phyloP scores from a whole-genome alignment of 805 yeast species.

The Monosporozyma servazzii region DNA sequence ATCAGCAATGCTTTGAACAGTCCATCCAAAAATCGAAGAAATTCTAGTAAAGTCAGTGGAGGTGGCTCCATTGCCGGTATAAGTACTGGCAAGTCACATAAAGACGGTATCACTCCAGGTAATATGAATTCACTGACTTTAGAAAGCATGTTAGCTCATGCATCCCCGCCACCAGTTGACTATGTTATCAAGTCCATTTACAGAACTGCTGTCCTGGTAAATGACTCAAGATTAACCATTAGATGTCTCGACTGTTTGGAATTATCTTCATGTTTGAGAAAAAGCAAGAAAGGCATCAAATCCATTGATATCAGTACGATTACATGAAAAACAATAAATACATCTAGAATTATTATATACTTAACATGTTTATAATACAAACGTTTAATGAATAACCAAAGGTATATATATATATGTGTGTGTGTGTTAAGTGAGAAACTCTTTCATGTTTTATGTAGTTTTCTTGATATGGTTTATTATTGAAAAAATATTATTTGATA shows the following conservation, averaged over 20 bases:
- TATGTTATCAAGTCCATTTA: slow-evolving; percentile 48
- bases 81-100: slow-evolving; percentile 6
- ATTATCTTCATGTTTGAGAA: slow-evolving; percentile 19
- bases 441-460: not conserved
- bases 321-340: slow-evolving; percentile 1
- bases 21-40: slow-evolving; percentile 5
- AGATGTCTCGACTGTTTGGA: slow-evolving; percentile 28
- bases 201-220: slow-evolving; percentile 51
- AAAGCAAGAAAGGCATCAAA: slow-evolving; percentile 11
- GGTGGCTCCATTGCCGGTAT: not conserved
- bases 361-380: not conserved
- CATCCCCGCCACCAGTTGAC: slow-evolving; percentile 48
- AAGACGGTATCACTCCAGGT: slow-evolving; percentile 5
- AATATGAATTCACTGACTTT: slow-evolving; percentile 35
- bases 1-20: slow-evolving; percentile 4
- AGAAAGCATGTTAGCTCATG: slow-evolving; percentile 48
- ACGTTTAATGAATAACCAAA: not conserved
- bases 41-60: slow-evolving; percentile 2
- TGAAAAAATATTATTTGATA: not conserved
- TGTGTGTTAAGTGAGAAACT: too few species aligned
- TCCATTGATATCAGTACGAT: not conserved
- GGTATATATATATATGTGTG: too few species aligned
- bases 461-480: not conserved
- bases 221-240: slow-evolving; percentile 53
- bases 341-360: not conserved